Evolutionary conservation across 2,329 filamentous ascomycete genomes (phyloP).

Genomic region (Sphaerulina musiva): DNA sequence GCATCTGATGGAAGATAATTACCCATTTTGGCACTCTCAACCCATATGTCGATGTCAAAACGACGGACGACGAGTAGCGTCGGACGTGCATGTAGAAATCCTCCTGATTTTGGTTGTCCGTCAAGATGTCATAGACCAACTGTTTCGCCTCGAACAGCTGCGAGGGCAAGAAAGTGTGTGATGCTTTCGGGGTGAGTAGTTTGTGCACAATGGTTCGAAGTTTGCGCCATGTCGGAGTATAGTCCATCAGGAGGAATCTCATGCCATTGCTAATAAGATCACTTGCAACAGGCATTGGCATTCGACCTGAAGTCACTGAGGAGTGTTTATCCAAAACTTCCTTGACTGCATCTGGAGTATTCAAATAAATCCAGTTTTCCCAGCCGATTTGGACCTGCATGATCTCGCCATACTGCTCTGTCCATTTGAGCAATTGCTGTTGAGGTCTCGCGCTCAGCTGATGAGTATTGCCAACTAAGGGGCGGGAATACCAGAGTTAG

Average conservation of each 20-base stretch:
- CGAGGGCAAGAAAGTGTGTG: not conserved
- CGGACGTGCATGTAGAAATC: not conserved
- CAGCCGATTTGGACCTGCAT: not conserved
- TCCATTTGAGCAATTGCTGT: not conserved
- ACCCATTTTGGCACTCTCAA: too few relatives aligned
- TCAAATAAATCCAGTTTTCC: conserved; percentile 1
- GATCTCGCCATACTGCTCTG: not conserved
- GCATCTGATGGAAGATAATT: too few relatives aligned
- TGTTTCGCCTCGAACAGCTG: not conserved
- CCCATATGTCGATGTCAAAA: not conserved
- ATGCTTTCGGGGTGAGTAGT: not conserved
- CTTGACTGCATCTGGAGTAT: not conserved
- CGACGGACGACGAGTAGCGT: not conserved
- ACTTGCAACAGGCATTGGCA: not conserved
- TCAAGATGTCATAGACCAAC: not conserved
- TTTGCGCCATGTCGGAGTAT: not conserved
- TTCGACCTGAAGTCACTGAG: not conserved
- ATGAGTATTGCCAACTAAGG: too few relatives aligned
- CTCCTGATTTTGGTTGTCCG: not conserved
- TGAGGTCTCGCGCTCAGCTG: too few relatives aligned
- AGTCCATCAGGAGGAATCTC: not conserved
- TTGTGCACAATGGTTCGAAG: not conserved
- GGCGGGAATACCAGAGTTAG: too few relatives aligned
- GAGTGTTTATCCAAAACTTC: conserved; percentile 2
- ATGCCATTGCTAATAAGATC: not conserved